Base-by-base conservation (phyloP, 148 eudicot species). In the Camellia lanceoleosa region DNA sequence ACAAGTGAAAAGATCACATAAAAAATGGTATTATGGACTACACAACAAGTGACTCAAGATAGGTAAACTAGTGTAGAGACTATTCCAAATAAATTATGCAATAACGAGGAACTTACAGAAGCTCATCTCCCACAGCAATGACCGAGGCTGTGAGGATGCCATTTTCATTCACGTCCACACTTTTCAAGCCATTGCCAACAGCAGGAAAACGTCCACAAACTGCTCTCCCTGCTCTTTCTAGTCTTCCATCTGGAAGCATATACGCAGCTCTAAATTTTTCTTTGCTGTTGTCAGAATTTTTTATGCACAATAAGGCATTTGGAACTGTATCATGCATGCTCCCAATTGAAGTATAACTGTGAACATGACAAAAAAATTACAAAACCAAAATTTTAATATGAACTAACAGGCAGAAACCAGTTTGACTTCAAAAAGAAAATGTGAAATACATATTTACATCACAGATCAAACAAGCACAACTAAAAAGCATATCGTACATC, bases 301-400 rank as follows among this genome's bases (percentile, higher is more conserved):
- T 80, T 77, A 82, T 56, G 79, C 90, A 73, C 84, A 96, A 85
- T 70, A 90, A 69, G 65, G 85, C 87, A 87, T 96, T 96, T 77
- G 95, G 99, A 58, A 96, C 99, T 38, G 99, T 96, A 79, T 93
- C 98, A 76, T 96, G 85, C 80, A 92, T 85, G 87, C 99, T 96
- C 68, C 99, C 99, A 19, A 96, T 91, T 75, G 99, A 96, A 80
- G 99, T 96, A 80, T 93, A 96, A 55, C 99, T 96, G 90, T 66
- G 77, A 73, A 54, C 59, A 72, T 46, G 60, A 47, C 38, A 73
- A 19, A 69, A 72, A 77, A 42, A 6, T 19, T 67, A 30, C 20
- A 52, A 49, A 80, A 18, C 19, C 1, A 0, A n/a, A 20, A 23
- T 16, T 64, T 62, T n/a, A 16, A 63, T n/a, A 61, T 5, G 9